These are phyloP conservation scores for Berberis thunbergii DNA, from an alignment of 164 flowering plant species.

Conservation along the genomic window DNA sequence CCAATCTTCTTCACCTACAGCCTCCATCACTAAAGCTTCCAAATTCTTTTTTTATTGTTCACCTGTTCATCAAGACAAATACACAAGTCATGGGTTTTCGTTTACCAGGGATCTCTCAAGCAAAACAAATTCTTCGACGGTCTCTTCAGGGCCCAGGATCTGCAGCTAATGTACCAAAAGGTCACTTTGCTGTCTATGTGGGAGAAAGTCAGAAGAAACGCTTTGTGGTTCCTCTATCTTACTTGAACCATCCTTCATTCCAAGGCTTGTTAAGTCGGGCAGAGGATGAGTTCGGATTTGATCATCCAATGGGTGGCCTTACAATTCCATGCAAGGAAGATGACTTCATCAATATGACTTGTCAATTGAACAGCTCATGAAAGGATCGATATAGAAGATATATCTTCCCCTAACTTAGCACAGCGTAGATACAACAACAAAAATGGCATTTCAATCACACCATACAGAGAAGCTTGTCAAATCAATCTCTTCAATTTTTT, in stretches of 20 bases:
- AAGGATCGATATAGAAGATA: too few relatives aligned
- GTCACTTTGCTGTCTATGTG: slow-evolving; percentile 33
- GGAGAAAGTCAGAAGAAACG: slow-evolving; percentile 24
- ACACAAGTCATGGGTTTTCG: slow-evolving; percentile 10
- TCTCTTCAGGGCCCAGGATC: background rate
- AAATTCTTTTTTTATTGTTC: too few relatives aligned
- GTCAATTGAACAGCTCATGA: slow-evolving; percentile 3
- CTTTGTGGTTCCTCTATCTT: slow-evolving; percentile 28
- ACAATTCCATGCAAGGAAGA: slow-evolving; percentile 30
- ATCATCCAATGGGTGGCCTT: slow-evolving; percentile 31
- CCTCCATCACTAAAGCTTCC: too few relatives aligned
- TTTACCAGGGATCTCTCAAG: slow-evolving; percentile 11
- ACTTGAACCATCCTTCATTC: slow-evolving; percentile 31
- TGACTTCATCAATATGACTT: slow-evolving; percentile 17
- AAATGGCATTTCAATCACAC: background rate
- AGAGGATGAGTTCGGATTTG: slow-evolving; percentile 30
- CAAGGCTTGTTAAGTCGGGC: slow-evolving; percentile 16
- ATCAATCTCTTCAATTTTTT: too few relatives aligned
- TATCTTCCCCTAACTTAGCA: too few relatives aligned
- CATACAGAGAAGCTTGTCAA: background rate
- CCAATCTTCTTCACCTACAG: too few relatives aligned
- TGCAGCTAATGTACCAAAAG: slow-evolving; percentile 21
- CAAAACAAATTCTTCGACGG: slow-evolving; percentile 6
- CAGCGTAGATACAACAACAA: too few relatives aligned
- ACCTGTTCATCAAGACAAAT: too few relatives aligned